These are phyloP conservation scores for Nyctanthes arbortristis DNA, from an alignment of 257 asterid genomes.

Conservation along the genomic window DNA sequence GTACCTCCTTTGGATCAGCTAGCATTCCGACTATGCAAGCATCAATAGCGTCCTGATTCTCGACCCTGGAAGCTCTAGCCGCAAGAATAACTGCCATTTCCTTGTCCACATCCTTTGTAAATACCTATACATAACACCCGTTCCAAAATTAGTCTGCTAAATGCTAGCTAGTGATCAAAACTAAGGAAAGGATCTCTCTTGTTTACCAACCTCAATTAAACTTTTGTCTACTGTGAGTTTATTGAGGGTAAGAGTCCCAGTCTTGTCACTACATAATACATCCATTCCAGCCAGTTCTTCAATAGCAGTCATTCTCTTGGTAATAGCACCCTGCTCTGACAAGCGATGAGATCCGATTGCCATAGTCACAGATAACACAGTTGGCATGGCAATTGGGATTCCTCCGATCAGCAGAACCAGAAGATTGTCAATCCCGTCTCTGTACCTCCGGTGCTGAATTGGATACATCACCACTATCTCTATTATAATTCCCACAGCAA, in stretches of 20 bases:
- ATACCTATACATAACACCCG: slow-evolving; percentile 34
- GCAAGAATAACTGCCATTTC: slow-evolving; percentile 46
- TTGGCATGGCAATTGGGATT: slow-evolving; percentile 92
- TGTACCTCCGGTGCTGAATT: slow-evolving; percentile 62
- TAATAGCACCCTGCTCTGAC: slow-evolving; percentile 85
- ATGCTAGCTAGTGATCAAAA: too few relatives aligned
- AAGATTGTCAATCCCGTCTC: slow-evolving; percentile 73
- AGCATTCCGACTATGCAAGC: slow-evolving; percentile 67
- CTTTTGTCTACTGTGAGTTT: slow-evolving; percentile 70
- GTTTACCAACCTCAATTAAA: slow-evolving; percentile 53
- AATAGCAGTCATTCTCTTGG: slow-evolving; percentile 91
- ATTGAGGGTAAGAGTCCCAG: slow-evolving; percentile 83
- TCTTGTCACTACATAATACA: slow-evolving; percentile 88
- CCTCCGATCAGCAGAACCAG: slow-evolving; percentile 84
- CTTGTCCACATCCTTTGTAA: slow-evolving; percentile 42
- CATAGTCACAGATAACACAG: slow-evolving; percentile 85
- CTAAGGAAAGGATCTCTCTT: too few relatives aligned
- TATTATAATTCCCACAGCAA: slow-evolving; percentile 61
- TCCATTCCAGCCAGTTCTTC: slow-evolving; percentile 97
- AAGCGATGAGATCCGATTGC: slow-evolving; percentile 87
- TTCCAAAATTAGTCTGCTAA: background rate
- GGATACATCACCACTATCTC: slow-evolving; percentile 77
- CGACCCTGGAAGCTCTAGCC: slow-evolving; percentile 75
- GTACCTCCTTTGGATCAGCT: slow-evolving; percentile 60
- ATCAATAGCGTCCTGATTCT: slow-evolving; percentile 79